phyloP scores from a whole-genome alignment of 441 rosid species.

The Arabidopsis lyrata region DNA sequence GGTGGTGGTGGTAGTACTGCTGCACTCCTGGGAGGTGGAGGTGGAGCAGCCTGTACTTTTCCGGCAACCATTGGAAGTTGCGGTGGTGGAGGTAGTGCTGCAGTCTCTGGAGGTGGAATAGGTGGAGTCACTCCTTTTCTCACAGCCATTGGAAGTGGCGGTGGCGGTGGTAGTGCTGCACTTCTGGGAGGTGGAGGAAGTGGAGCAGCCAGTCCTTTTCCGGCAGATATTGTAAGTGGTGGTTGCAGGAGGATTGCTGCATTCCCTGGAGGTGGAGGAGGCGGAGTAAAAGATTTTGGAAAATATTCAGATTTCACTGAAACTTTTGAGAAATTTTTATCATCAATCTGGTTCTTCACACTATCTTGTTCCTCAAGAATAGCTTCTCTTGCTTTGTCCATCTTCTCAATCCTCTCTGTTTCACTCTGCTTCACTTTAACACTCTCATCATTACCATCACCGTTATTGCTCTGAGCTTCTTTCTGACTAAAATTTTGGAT shows the following conservation, averaged over 20 bases:
- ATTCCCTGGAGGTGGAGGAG: constrained; percentile 26
- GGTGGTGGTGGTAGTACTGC: constrained; percentile 28
- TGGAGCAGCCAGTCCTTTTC: constrained; percentile 1
- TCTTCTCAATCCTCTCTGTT: constrained; percentile 28
- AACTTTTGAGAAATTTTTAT: constrained; percentile 17
- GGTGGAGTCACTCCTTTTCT: constrained; percentile 25
- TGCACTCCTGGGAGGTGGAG: constrained; percentile 56
- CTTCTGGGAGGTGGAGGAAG: constrained; percentile 8
- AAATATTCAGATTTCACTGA: background rate
- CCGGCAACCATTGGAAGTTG: constrained; percentile 46
- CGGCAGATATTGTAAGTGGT: constrained; percentile 15
- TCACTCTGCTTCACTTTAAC: constrained; percentile 45
- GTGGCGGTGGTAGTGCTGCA: constrained; percentile 15
- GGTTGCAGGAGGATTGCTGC: constrained; percentile 41
- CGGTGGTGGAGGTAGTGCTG: constrained; percentile 26
- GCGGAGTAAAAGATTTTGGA: constrained; percentile 28
- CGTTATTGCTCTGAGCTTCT: constrained; percentile 37
- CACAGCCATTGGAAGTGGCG: constrained; percentile 19
- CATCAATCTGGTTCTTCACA: constrained; percentile 17
- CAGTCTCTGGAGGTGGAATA: constrained; percentile 23
- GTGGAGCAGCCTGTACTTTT: constrained; percentile 54
- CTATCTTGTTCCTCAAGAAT: constrained; percentile 15
- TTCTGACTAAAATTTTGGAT: constrained; percentile 48
- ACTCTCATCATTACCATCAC: constrained; percentile 13
- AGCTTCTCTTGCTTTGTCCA: constrained; percentile 22